Percentiles rank a stretch among this genome's conserved stretches.
phyloP scores from a whole-genome alignment of 192 early-diverging fungal genomes.

The Coemansia sp. region DNA sequence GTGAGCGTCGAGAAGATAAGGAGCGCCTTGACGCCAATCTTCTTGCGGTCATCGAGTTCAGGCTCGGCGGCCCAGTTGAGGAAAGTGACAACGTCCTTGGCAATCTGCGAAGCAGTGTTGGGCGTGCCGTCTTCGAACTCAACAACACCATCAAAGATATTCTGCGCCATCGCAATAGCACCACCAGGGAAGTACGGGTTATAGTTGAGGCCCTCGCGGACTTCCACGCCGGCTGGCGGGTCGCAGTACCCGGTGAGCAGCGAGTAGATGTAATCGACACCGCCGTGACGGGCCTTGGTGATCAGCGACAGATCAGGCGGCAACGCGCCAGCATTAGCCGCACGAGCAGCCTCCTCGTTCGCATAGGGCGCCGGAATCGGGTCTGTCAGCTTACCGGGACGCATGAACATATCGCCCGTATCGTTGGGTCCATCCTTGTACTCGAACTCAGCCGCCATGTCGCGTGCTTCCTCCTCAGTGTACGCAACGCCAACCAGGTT shows the following conservation, averaged over 20 bases:
- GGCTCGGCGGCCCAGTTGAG: constrained; percentile 95
- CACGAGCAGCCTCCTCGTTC: constrained; percentile 96
- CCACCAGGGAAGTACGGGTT: constrained; percentile 99
- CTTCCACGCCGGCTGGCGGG: constrained; percentile 87
- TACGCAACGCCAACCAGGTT: constrained; percentile 94
- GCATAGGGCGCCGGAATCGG: constrained; percentile 88
- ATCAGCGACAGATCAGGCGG: constrained; percentile 97
- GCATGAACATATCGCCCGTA: constrained; percentile 83
- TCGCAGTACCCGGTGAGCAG: constrained; percentile 94
- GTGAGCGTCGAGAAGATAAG: constrained; percentile 70
- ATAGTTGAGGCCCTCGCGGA: constrained; percentile 96
- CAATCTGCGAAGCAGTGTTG: constrained; percentile 92
- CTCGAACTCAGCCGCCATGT: constrained; percentile 89
- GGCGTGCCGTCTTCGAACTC: constrained; percentile 98
- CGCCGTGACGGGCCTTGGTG: constrained; percentile 91
- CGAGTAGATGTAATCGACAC: constrained; percentile 92
- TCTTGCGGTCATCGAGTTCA: constrained; percentile 95
- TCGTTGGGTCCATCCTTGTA: constrained; percentile 94
- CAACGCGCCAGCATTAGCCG: constrained; percentile 91
- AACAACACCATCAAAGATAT: constrained; percentile 89
- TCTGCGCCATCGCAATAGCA: constrained; percentile 94
- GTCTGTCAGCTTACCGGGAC: constrained; percentile 94
- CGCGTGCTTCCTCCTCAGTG: constrained; percentile 89
- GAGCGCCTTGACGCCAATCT: constrained; percentile 89
- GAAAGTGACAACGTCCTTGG: constrained; percentile 95